Evolutionary conservation across 352 stramenopile species (phyloP).

Genomic region (Vaucheria bursata): DNA sequence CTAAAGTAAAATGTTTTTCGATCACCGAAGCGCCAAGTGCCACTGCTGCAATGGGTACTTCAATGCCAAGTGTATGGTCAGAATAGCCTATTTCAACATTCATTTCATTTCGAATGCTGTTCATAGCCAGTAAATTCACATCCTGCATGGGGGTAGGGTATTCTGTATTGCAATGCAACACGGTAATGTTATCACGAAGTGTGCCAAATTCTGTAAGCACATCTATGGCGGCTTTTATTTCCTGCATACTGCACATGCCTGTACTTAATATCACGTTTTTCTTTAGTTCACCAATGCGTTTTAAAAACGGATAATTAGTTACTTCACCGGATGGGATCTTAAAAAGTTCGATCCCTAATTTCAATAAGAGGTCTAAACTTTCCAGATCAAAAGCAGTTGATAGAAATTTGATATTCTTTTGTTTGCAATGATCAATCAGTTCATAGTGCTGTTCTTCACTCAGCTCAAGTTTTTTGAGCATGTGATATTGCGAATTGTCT

Average conservation of each 20-base stretch:
- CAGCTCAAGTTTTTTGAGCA: conserved; percentile 2
- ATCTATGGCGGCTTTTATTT: not conserved
- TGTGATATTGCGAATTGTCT: not conserved
- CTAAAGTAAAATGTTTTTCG: not conserved
- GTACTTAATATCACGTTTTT: not conserved
- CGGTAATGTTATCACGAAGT: not conserved
- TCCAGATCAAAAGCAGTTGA: conserved; percentile 1
- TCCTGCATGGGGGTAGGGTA: not conserved
- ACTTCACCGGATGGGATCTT: not conserved
- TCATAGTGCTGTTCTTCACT: not conserved
- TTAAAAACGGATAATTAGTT: not conserved
- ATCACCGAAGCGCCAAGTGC: not conserved
- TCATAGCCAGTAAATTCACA: not conserved
- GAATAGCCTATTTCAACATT: not conserved
- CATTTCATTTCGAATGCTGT: not conserved
- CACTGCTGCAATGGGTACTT: not conserved
- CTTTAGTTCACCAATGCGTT: not conserved
- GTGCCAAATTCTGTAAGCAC: not conserved
- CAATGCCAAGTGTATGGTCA: not conserved
- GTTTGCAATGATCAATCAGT: not conserved
- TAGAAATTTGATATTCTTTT: not conserved
- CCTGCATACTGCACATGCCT: not conserved
- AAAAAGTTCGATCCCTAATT: not conserved
- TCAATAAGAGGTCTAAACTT: not conserved
- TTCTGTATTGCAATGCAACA: not conserved